phyloP scores from a whole-genome alignment of 129 eudicot species.

The Gnaphalium uliginosum region DNA sequence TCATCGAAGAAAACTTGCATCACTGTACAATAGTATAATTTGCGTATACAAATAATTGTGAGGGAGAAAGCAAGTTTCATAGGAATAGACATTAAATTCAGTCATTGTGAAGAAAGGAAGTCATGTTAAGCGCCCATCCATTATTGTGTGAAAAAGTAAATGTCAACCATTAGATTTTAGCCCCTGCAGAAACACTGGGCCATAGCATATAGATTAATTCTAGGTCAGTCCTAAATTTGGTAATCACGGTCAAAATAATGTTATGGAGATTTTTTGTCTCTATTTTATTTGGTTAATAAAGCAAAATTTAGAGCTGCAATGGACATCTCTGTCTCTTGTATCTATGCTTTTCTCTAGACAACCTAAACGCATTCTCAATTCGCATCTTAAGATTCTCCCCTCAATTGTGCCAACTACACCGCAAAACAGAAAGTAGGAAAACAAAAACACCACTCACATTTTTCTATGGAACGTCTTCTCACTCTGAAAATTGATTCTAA shows the following conservation, averaged over 20 bases:
- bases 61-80: no score
- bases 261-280: not conserved
- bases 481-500: not conserved
- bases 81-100: no score
- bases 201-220: not conserved
- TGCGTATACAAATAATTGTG: no score
- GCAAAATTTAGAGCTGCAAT: not conserved
- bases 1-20: not conserved
- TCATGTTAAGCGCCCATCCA: no score
- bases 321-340: no score
- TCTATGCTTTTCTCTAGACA: not conserved
- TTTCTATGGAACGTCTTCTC: not conserved
- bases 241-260: conserved; percentile 6
- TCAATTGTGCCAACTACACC: not conserved
- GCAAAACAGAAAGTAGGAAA: not conserved
- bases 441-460: conserved; percentile 8
- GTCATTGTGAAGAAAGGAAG: no score
- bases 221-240: conserved; percentile 6
- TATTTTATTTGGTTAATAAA: not conserved
- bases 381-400: not conserved
- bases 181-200: not conserved
- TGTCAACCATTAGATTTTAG: not conserved
- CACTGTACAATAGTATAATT: no score
- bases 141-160: not conserved
- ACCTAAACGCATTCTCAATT: conserved; percentile 1